Evolutionary conservation across 1,284 basidiomycete genomes (phyloP).

Genomic region (Austroboletus rostrupii): DNA sequence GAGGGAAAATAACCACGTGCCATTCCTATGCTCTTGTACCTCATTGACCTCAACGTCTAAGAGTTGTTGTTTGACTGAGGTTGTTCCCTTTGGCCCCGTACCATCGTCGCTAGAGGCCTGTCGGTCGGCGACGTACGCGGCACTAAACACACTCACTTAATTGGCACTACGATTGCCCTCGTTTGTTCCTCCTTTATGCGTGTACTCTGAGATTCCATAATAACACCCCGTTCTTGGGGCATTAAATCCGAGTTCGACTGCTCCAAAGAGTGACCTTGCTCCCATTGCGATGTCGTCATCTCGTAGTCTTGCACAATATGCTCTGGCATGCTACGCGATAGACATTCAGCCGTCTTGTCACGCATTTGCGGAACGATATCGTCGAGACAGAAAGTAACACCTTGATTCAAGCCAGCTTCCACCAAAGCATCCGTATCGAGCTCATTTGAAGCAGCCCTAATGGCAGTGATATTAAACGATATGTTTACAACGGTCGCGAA

Average conservation of each 20-base stretch:
- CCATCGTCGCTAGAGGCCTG: not conserved
- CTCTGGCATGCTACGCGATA: not conserved
- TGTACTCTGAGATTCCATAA: not conserved
- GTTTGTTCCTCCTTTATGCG: not conserved
- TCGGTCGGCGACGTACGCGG: not conserved
- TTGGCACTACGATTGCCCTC: not conserved
- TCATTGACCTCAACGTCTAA: not conserved
- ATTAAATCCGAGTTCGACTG: not conserved
- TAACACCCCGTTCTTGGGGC: not conserved
- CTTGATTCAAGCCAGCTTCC: not conserved
- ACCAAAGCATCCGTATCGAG: not conserved
- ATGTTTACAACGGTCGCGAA: not conserved
- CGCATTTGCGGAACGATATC: not conserved
- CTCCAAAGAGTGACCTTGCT: not conserved
- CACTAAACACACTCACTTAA: slow-evolving; percentile 1
- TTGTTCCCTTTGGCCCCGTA: not conserved
- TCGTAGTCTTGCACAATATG: not conserved
- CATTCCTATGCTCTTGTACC: not conserved
- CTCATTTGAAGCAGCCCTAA: slow-evolving; percentile 5
- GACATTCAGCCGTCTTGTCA: not conserved
- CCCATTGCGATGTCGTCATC: not conserved
- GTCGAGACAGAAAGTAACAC: not conserved
- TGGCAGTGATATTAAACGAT: not conserved
- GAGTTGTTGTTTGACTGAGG: not conserved
- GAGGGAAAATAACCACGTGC: not conserved